Evolutionary conservation across 768 basidiomycete species (phyloP), one percentile per base, ranked within the genome.

Genomic region (Rhizopogon vinicolor): DNA sequence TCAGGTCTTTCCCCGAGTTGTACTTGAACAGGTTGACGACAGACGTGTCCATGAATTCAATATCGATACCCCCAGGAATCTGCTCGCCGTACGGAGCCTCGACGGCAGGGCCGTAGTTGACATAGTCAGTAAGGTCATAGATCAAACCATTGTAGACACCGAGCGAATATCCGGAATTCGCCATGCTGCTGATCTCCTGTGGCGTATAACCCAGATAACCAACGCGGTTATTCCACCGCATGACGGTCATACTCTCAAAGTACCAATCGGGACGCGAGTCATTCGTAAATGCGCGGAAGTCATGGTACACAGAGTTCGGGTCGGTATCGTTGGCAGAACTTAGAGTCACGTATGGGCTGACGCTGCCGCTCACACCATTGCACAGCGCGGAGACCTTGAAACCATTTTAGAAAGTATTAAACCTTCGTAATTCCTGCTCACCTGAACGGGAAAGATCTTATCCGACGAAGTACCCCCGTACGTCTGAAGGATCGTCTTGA

Each of bases 261-360:
- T 98, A 99, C 97, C 97, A 99, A 66, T 99, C 97, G 0, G 97
- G 96, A 8, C 97, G 84, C 0, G 89, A 87, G 65, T 98, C 96
- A 56, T 86, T 89, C 37, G 86, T 88, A 66, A 78, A 86, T 0
- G 86, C 87, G 16, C 96, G 89, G 83, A 99, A 99, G 68, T 99
- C 96, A 68, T 98, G 97, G 68, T 98, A 99, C 63, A 84, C 77
- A 0, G 88, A 77, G 63, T 94, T 89, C 16, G 73, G 65, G 58
- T 91, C 87, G 19, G 87, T 83, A 65, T 81, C 80, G 74, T 98
- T 99, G 60, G 76, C 76, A 6, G 89, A 81, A 62, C 85, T 82
- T 58, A 96, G 77, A 1, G 80, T 78, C 19, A 99, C 84, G 69
- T 87, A 99, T 0, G 90, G 92, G 55, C 84, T 91, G 63, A 99